phyloP scores from a whole-genome alignment of 805 yeast genomes.

The Wickerhamiella nectarea region DNA sequence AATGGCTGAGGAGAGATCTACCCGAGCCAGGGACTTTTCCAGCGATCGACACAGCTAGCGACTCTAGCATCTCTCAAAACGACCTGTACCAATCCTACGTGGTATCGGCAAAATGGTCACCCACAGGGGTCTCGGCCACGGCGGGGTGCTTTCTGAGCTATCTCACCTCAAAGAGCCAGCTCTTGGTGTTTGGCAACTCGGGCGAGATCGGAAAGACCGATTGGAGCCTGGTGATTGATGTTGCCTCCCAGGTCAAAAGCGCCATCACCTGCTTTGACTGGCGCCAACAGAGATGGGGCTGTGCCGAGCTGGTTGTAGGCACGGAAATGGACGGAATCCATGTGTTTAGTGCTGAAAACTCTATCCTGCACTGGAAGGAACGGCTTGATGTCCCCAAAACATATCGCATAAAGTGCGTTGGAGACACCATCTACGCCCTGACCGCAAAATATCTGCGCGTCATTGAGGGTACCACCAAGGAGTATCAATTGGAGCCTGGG shows the following conservation, averaged over 20 bases:
- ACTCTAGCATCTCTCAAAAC: not conserved
- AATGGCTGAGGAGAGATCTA: not conserved
- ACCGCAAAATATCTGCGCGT: not conserved
- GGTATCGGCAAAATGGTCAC: slow-evolving; percentile 3
- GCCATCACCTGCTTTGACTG: slow-evolving; percentile 5
- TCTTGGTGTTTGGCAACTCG: not conserved
- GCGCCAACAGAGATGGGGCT: slow-evolving; percentile 1
- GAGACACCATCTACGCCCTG: not conserved
- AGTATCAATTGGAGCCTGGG: not conserved
- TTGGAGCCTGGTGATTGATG: not conserved
- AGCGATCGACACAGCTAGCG: not conserved
- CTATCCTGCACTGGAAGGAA: not conserved
- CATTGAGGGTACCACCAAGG: not conserved
- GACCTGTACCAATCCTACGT: not conserved
- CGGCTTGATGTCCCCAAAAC: not conserved
- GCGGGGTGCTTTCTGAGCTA: slow-evolving; percentile 3
- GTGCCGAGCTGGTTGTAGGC: slow-evolving; percentile 1
- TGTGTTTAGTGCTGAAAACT: not conserved
- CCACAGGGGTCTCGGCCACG: not conserved
- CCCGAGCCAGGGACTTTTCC: slow-evolving; percentile 1
- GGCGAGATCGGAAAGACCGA: not conserved
- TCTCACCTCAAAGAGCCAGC: slow-evolving; percentile 4
- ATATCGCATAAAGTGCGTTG: not conserved
- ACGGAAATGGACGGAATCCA: slow-evolving; percentile 1
- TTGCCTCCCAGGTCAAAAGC: not conserved